Percentiles rank a stretch among this genome's conserved stretches.
Evolutionary conservation across 2,329 filamentous ascomycete genomes (phyloP).

Genomic region (Dactylellina haptotyla): DNA sequence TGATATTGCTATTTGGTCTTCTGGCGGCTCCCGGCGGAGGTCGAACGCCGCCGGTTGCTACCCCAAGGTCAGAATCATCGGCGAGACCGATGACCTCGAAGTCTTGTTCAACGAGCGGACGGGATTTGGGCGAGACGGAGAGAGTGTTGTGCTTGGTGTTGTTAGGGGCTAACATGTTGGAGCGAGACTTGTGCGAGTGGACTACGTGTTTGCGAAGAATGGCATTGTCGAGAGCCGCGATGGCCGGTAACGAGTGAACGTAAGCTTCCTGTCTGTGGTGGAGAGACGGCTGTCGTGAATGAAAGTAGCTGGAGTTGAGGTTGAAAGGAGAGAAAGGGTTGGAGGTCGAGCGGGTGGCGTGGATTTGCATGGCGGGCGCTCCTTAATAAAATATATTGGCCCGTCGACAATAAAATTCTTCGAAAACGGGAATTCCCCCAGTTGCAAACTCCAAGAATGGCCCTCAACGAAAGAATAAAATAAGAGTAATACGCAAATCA

Average conservation of each 20-base stretch:
- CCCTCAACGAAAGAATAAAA: no score
- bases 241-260: slow-evolving; percentile 27
- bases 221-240: slow-evolving; percentile 31
- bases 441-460: no score
- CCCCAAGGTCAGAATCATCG: slow-evolving; percentile 37
- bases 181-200: slow-evolving; percentile 21
- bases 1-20: slow-evolving; percentile 22
- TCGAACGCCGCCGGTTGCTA: slow-evolving; percentile 8
- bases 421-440: no score
- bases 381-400: slow-evolving; percentile 36
- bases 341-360: slow-evolving; percentile 46
- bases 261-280: slow-evolving; percentile 33
- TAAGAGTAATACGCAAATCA: no score
- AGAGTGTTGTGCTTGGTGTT: slow-evolving; percentile 42
- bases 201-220: slow-evolving; percentile 49
- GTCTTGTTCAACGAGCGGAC: slow-evolving; percentile 52
- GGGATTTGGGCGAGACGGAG: slow-evolving; percentile 24
- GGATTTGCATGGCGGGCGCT: slow-evolving; percentile 45
- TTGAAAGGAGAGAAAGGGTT: slow-evolving; percentile 33
- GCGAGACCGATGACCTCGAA: slow-evolving; percentile 52
- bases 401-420: background rate
- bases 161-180: slow-evolving; percentile 42
- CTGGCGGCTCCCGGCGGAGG: slow-evolving; percentile 49
- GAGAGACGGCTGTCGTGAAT: slow-evolving; percentile 20
- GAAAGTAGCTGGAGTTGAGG: slow-evolving; percentile 34